Percentiles rank a stretch among this genome's conserved stretches.
Evolutionary conservation across 352 stramenopile species (phyloP).

Genomic region (Phytophthora multivora): DNA sequence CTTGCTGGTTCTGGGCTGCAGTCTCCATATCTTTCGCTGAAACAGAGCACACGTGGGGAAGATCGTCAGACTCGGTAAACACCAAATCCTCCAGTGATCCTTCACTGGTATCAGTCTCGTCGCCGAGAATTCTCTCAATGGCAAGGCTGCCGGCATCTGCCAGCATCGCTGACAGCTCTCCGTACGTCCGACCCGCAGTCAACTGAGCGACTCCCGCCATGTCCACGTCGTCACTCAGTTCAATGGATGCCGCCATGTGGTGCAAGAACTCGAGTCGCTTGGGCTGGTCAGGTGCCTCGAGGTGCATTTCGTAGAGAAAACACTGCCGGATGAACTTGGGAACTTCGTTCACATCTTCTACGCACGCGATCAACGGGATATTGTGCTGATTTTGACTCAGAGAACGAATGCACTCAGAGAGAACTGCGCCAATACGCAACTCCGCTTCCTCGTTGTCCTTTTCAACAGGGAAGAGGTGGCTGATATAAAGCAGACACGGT

Average conservation of each 20-base stretch:
- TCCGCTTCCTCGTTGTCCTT: slow-evolving; percentile 82
- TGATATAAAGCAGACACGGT: slow-evolving; percentile 83
- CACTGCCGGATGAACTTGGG: slow-evolving; percentile 83
- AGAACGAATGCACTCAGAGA: slow-evolving; percentile 69
- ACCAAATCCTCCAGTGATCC: slow-evolving; percentile 33
- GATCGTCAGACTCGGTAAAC: slow-evolving; percentile 24
- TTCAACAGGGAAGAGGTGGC: slow-evolving; percentile 75
- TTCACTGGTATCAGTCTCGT: slow-evolving; percentile 25
- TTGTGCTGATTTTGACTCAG: slow-evolving; percentile 55
- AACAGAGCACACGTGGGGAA: slow-evolving; percentile 34
- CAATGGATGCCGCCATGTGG: slow-evolving; percentile 41
- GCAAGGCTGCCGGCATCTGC: slow-evolving; percentile 60
- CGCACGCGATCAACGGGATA: slow-evolving; percentile 75
- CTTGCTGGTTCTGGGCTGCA: slow-evolving; percentile 69
- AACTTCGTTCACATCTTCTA: slow-evolving; percentile 79
- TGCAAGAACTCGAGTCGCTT: slow-evolving; percentile 62
- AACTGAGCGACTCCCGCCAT: slow-evolving; percentile 64
- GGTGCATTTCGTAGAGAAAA: slow-evolving; percentile 78
- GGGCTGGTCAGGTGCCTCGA: slow-evolving; percentile 64
- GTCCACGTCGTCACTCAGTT: slow-evolving; percentile 54
- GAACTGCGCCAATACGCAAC: slow-evolving; percentile 59
- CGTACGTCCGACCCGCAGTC: slow-evolving; percentile 76
- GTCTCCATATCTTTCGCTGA: slow-evolving; percentile 51
- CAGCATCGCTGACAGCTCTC: slow-evolving; percentile 71
- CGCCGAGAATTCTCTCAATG: slow-evolving; percentile 48